These are phyloP conservation scores for Phytophthora podocarpi DNA, from an alignment of 352 stramenopile genomes.

Conservation along the genomic window DNA sequence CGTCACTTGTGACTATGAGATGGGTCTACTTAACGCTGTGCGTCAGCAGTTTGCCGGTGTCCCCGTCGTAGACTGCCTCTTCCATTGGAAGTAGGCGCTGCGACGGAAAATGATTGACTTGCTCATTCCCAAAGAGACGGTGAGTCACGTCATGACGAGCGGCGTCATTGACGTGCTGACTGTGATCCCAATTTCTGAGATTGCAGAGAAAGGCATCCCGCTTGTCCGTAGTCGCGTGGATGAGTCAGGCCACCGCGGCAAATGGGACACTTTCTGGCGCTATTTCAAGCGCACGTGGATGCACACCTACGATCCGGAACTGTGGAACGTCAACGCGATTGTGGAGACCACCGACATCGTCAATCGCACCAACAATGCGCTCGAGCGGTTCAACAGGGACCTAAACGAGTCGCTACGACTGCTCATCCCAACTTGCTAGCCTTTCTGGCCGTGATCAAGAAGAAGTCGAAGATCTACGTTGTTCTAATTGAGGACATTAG, in stretches of 20 bases:
- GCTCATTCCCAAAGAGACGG: neutral
- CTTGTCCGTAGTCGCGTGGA: neutral
- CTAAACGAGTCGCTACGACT: neutral
- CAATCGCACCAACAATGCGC: neutral
- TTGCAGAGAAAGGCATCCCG: neutral
- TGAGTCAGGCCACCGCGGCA: neutral
- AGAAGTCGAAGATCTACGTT: neutral
- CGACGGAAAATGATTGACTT: slow-evolving; percentile 3
- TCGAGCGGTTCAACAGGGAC: neutral
- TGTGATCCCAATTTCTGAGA: neutral
- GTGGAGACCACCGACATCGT: neutral
- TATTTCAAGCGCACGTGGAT: neutral
- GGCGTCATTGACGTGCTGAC: neutral
- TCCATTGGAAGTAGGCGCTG: too few species aligned
- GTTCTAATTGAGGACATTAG: neutral
- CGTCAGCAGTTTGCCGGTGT: neutral
- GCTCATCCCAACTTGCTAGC: neutral
- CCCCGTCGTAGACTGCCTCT: neutral
- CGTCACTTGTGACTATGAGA: neutral
- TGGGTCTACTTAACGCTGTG: neutral
- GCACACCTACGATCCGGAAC: too few species aligned
- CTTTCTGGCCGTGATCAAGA: neutral
- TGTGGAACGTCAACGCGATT: neutral
- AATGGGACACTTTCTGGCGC: neutral
- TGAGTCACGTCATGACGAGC: neutral